These are phyloP conservation scores for Sicyos baderoa DNA, from an alignment of 306 rosid genomes.

Conservation along the genomic window DNA sequence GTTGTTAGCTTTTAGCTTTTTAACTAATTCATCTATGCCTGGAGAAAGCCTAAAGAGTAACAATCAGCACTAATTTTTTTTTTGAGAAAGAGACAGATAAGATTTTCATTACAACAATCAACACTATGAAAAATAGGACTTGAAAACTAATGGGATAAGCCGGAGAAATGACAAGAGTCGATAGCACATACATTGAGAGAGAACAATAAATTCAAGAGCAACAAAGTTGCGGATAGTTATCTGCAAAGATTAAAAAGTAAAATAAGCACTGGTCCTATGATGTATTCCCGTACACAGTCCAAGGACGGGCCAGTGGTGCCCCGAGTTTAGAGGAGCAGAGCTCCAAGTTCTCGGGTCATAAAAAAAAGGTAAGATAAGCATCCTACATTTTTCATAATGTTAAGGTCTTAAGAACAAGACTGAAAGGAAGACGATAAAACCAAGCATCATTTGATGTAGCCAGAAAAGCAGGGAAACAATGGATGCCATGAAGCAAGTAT, in stretches of 20 bases:
- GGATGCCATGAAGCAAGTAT: not conserved
- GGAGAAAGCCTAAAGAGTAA: constrained; percentile 67
- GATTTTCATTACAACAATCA: not conserved
- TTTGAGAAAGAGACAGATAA: too few relatives aligned
- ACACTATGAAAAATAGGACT: not conserved
- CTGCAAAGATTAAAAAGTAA: not conserved
- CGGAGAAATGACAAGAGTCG: not conserved
- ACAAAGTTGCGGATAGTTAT: not conserved
- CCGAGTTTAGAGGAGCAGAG: too few relatives aligned
- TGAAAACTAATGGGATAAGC: not conserved
- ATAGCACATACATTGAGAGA: too few relatives aligned
- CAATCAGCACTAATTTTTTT: not conserved
- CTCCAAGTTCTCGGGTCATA: too few relatives aligned
- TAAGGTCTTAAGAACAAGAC: not conserved
- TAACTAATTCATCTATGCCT: constrained; percentile 68
- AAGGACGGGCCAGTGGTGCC: too few relatives aligned
- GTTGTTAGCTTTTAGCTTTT: constrained; percentile 53
- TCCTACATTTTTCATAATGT: not conserved
- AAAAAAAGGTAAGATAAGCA: not conserved
- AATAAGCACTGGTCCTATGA: too few relatives aligned
- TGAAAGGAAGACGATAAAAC: not conserved
- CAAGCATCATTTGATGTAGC: not conserved
- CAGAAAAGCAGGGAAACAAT: not conserved
- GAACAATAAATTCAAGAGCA: too few relatives aligned
- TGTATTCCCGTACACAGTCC: too few relatives aligned